phyloP scores from a whole-genome alignment of 345 rosid species.

The Balakata baccata region DNA sequence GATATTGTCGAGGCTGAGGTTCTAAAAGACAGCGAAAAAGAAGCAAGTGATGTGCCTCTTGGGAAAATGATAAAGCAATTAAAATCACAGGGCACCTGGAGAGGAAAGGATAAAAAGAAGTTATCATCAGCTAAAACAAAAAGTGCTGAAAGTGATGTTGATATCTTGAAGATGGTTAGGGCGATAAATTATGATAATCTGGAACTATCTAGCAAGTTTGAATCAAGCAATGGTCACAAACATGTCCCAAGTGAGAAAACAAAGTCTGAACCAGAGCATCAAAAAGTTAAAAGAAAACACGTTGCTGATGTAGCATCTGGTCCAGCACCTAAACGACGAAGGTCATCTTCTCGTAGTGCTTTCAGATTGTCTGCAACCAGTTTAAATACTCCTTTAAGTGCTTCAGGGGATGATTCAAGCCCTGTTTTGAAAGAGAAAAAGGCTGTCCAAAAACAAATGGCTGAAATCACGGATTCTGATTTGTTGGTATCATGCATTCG shows the following conservation, averaged over 20 bases:
- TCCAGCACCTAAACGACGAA: conserved; percentile 74
- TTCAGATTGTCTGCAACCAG: conserved; percentile 45
- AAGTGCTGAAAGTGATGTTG: conserved; percentile 63
- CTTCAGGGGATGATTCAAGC: conserved; percentile 33
- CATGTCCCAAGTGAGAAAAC: conserved; percentile 40
- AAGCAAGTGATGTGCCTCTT: conserved; percentile 74
- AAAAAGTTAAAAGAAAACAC: conserved; percentile 55
- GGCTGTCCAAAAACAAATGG: conserved; percentile 23
- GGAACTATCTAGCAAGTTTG: conserved; percentile 52
- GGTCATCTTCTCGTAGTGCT: conserved; percentile 60
- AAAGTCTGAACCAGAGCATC: conserved; percentile 40
- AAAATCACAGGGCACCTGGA: conserved; percentile 66
- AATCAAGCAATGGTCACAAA: conserved; percentile 77
- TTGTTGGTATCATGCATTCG: conserved; percentile 34
- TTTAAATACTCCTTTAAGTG: conserved; percentile 34
- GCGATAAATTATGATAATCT: conserved; percentile 76
- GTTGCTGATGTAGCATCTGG: conserved; percentile 44
- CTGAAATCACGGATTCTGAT: conserved; percentile 37
- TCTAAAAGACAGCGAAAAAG: conserved; percentile 57
- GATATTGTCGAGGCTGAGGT: conserved; percentile 41
- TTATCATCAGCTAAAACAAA: conserved; percentile 41
- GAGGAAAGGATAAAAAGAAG: conserved; percentile 50
- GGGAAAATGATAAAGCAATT: conserved; percentile 67
- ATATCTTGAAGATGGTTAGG: conserved; percentile 87
- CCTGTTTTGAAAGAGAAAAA: conserved; percentile 40